Evolutionary conservation across 495 filamentous ascomycete genomes (phyloP), one percentile per base, ranked within the genome.

Genomic region (Thermothielavioides terrestris): DNA sequence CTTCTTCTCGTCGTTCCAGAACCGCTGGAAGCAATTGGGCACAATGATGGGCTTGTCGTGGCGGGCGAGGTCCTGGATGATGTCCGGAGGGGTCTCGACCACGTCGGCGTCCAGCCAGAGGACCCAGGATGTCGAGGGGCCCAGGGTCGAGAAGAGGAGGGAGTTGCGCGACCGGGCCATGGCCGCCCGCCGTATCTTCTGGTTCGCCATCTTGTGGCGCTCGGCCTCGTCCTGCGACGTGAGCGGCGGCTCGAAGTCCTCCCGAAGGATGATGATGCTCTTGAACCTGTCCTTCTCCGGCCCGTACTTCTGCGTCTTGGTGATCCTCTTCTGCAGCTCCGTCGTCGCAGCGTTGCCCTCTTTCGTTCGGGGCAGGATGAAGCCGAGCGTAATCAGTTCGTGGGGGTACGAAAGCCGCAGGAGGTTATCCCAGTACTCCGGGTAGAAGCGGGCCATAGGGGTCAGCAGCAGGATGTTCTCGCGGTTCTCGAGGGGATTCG

Each of bases 81-180:
- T 73, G 5, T 79, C 80, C 2, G 80, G 67, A 0, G 92, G 92
- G 1, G 88, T 89, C 68, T 98, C 92, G 54, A 97, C 56, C 54
- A 98, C 87, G 59, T 98, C 92, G 22, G 84, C 77, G 60, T 98
- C 92, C 22, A 98, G 71, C 92, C 92, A 98, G 42, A 98, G 74
- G 21, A 98, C 90, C 92, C 92, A 98, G 6, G 87, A 87, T 0
- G 89, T 96, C 15, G 79, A 76, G n/a, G 89, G 89, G 3, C 92
- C 94, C 11, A 98, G 74, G 1, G 91, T 97, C n/a, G 94, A 96
- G 70, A 97, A 98, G 49, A 98, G 74, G 20, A 98, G 76, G 37
- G 86, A 91, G 59, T 98, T 98, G 26, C 92, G 80, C 27, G 92
- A 94, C 50, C 86, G 84, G 51, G 85, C 81, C 92, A 98, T 98